Conservation (phyloP, 805 yeast species). For the Saccharomyces mikatae region DNA sequence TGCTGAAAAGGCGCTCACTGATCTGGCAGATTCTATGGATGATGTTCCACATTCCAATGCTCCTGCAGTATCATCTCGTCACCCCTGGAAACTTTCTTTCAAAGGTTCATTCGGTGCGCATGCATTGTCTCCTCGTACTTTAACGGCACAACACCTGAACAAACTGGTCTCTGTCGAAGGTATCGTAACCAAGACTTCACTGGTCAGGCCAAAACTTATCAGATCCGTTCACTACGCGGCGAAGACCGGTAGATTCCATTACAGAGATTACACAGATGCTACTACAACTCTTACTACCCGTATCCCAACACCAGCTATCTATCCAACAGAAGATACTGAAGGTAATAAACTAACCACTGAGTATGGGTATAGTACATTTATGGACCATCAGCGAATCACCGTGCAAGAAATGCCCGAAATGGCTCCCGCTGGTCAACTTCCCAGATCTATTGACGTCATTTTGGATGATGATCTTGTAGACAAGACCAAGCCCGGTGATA, state of each 20-base stretch:
- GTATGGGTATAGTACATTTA: constrained; percentile 83
- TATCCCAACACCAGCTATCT: constrained; percentile 63
- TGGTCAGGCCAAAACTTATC: constrained; percentile 85
- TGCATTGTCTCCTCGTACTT: constrained; percentile 78
- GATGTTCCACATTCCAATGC: constrained; percentile 39
- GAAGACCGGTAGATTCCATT: constrained; percentile 71
- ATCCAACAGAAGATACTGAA: constrained; percentile 87
- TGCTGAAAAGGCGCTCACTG: constrained; percentile 77
- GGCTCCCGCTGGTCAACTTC: constrained; percentile 97
- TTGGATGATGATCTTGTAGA: constrained; percentile 94
- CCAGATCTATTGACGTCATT: constrained; percentile 86
- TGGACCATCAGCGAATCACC: constrained; percentile 89
- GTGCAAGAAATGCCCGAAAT: constrained; percentile 97
- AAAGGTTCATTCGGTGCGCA: constrained; percentile 89
- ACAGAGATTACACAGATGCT: constrained; percentile 87
- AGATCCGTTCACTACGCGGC: constrained; percentile 92
- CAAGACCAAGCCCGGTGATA: constrained; percentile 87
- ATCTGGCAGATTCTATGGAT: constrained; percentile 61
- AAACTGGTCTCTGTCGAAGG: constrained; percentile 87
- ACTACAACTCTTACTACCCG: constrained; percentile 62
- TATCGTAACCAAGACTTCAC: constrained; percentile 86
- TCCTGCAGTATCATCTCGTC: constrained; percentile 43
- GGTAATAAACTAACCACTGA: constrained; percentile 86
- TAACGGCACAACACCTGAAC: constrained; percentile 68
- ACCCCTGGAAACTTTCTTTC: constrained; percentile 55